These are phyloP conservation scores for Pelargonium cotyledonis DNA, from an alignment of 441 rosid species.

Conservation along the genomic window DNA sequence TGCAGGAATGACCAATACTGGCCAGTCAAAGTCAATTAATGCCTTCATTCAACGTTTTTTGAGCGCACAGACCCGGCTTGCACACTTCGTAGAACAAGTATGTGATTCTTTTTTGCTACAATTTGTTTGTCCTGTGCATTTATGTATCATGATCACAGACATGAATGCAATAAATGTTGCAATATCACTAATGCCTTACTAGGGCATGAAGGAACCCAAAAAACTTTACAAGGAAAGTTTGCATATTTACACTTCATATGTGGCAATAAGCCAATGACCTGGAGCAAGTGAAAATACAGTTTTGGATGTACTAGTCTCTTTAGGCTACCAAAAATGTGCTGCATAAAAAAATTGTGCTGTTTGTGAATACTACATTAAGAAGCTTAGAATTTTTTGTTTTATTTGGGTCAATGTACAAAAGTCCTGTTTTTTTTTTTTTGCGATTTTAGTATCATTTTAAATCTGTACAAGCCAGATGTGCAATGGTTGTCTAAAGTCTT, in stretches of 20 bases:
- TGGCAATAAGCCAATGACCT: neutral
- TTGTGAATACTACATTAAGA: too few relatives aligned
- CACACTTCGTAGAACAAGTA: slow-evolving; percentile 93
- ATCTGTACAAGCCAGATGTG: too few relatives aligned
- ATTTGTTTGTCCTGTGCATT: slow-evolving; percentile 7
- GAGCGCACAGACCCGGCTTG: slow-evolving; percentile 83
- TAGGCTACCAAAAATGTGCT: too few relatives aligned
- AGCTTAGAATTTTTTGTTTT: too few relatives aligned
- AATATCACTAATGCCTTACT: neutral
- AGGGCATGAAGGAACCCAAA: neutral
- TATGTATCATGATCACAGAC: neutral
- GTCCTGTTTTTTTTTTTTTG: too few relatives aligned
- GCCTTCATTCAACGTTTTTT: slow-evolving; percentile 91
- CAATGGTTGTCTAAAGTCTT: too few relatives aligned
- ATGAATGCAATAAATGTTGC: neutral
- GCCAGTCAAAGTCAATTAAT: slow-evolving; percentile 75
- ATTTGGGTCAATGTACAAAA: too few relatives aligned
- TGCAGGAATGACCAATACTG: slow-evolving; percentile 74
- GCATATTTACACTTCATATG: neutral
- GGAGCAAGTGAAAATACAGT: neutral
- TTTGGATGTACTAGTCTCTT: too few relatives aligned
- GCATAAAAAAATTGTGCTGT: too few relatives aligned
- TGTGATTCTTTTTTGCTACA: slow-evolving; percentile 22
- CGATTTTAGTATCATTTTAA: too few relatives aligned
- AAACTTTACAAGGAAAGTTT: neutral